Evolutionary conservation across 2,329 filamentous ascomycete species (phyloP), one percentile per base, ranked within the genome.

Genomic region (Xylaria sp.): DNA sequence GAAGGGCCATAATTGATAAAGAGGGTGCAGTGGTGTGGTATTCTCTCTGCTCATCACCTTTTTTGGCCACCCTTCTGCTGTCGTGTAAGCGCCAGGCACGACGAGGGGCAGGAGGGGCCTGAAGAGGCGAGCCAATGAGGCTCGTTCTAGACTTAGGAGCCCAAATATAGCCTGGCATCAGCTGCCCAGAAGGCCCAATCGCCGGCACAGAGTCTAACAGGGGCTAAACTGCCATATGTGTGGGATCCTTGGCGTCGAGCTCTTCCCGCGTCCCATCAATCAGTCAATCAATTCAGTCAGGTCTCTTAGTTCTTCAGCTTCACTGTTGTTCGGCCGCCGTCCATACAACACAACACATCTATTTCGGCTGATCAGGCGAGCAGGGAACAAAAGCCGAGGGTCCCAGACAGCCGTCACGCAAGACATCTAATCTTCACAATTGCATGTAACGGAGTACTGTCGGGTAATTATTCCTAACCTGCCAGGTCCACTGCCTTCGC

Each of bases 1-100:
- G 25, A 45, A 58, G 36, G 15, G 36, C 39, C 23, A n/a, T 20
- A 4, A 25, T 58, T n/a, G 15, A 43, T 43, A 28, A 30, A 32
- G 55, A 58, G 30, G 20, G 62, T 58, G 43, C 13, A 20, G 43
- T 65, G 55, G 52, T 60, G 55, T 60, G 15, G 55, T 58, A 45
- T 58, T 58, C 20, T 43, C 10, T 58, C 39, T 43, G 25, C 36
- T 28, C 39, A 15, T 45, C 36, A 58, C 55, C 39, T 43, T 58
- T 45, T 45, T 28, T 43, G 55, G 34, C n/a, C 34, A 20, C 34
- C 53, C 53, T 30, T 15, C 45, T 60, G 43, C 43, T 57, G 52
- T 32, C 43, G 43, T 67, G 46, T 74, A 74, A 71, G 72, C 72
- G 72, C 72, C 72, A 68, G 68, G 64, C 55, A 69, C 56, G 45